Conservation (phyloP, 75 land plant genomes). For the Larix kaempferi region DNA sequence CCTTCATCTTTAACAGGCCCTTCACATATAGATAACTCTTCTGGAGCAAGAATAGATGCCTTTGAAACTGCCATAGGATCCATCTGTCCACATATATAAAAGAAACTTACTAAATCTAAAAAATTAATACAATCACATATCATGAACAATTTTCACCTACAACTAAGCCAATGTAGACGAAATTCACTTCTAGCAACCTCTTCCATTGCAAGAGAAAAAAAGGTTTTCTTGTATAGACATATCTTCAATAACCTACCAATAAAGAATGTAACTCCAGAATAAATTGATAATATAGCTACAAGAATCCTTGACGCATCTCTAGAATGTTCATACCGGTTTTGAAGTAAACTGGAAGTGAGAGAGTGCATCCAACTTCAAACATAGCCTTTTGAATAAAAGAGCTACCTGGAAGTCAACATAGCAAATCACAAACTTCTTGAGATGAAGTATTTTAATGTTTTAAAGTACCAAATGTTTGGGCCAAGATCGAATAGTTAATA, state of each 20-base stretch:
- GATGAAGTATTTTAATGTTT: too few species aligned
- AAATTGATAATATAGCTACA: background rate
- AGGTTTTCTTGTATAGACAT: conserved; percentile 89
- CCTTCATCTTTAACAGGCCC: conserved; percentile 78
- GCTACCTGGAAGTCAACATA: conserved; percentile 54
- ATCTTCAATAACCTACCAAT: conserved; percentile 81
- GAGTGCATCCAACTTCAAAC: conserved; percentile 86
- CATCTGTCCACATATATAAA: conserved; percentile 40
- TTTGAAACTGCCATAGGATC: conserved; percentile 93
- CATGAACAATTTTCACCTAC: too few species aligned
- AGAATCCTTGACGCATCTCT: background rate
- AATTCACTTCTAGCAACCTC: too few species aligned
- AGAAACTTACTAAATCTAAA: background rate
- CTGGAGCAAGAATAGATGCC: conserved; percentile 97
- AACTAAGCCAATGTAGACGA: too few species aligned
- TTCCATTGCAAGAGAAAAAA: conserved; percentile 97
- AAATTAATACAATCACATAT: too few species aligned
- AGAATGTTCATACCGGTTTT: conserved; percentile 69
- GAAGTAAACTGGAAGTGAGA: conserved; percentile 98
- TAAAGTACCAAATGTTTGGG: too few species aligned
- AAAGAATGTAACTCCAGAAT: background rate
- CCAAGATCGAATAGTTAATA: background rate
- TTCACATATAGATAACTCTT: conserved; percentile 84
- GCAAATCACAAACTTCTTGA: background rate
- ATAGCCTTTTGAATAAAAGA: conserved; percentile 67